Evolutionary conservation across 768 basidiomycete species (phyloP).

Genomic region (Phallus indusiatus): DNA sequence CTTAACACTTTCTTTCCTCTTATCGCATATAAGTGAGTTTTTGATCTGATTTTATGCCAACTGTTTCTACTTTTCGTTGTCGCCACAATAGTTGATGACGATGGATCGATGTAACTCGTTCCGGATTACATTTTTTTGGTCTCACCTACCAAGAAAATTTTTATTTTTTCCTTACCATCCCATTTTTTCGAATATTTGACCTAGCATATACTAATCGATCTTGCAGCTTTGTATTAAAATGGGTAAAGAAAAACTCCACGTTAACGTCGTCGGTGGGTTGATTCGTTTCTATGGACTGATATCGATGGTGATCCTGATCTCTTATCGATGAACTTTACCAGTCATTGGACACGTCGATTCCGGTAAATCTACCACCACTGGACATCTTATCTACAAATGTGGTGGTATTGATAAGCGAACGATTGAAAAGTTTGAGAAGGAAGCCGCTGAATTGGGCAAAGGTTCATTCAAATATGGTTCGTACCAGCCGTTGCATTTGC

Average conservation of each 20-base stretch:
- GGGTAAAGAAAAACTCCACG: conserved; percentile 95
- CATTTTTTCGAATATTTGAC: conserved; percentile 9
- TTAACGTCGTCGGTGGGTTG: conserved; percentile 90
- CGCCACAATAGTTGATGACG: not conserved
- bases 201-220: conserved; percentile 5
- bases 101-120: conserved; percentile 5
- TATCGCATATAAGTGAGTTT: conserved; percentile 31
- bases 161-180: conserved; percentile 16
- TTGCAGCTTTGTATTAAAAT: conserved; percentile 56
- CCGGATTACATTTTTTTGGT: conserved; percentile 5
- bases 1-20: conserved; percentile 27
- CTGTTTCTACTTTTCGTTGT: not conserved
- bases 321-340: conserved; percentile 28
- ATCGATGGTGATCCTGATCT: conserved; percentile 15
- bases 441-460: conserved; percentile 99
- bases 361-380: conserved; percentile 99
- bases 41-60: conserved; percentile 7
- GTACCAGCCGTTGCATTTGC: conserved; percentile 20
- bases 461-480: conserved; percentile 95
- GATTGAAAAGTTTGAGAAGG: conserved; percentile 99
- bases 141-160: not conserved
- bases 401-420: conserved; percentile 99
- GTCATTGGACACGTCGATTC: conserved; percentile 99
- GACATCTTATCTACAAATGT: conserved; percentile 99
- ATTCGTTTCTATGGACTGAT: conserved; percentile 20